phyloP scores from a whole-genome alignment of 148 eudicot genomes.

The Vaccinium myrtillus region DNA sequence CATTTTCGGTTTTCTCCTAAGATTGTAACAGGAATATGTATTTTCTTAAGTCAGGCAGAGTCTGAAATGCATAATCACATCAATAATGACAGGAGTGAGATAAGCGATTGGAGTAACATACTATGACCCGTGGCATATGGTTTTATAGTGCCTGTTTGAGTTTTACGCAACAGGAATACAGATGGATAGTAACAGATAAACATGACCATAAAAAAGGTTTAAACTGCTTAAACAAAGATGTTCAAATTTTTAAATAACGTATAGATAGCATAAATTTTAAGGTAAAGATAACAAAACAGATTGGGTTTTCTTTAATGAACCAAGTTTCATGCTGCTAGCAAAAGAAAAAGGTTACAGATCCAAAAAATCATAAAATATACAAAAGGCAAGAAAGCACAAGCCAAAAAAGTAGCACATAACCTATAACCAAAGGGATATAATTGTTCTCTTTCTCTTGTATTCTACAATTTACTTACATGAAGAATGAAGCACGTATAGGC shows the following conservation, averaged over 20 bases:
- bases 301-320: background rate
- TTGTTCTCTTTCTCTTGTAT: background rate
- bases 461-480: background rate
- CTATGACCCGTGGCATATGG: background rate
- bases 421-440: background rate
- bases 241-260: background rate
- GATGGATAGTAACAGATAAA: constrained; percentile 10
- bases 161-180: constrained; percentile 1
- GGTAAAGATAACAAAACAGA: background rate
- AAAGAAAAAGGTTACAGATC: background rate
- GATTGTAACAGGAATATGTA: background rate
- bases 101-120: background rate
- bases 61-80: constrained; percentile 4
- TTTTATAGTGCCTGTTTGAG: background rate
- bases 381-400: background rate
- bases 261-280: background rate
- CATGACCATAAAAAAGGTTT: background rate
- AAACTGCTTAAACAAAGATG: background rate
- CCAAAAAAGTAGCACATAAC: background rate
- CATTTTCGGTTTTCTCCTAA: too few species aligned
- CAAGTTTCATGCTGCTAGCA: background rate
- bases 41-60: background rate
- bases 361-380: background rate
- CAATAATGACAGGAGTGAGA: background rate
- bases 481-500: background rate